phyloP scores from a whole-genome alignment of 805 yeast species.

The Sugiyamaella americana region DNA sequence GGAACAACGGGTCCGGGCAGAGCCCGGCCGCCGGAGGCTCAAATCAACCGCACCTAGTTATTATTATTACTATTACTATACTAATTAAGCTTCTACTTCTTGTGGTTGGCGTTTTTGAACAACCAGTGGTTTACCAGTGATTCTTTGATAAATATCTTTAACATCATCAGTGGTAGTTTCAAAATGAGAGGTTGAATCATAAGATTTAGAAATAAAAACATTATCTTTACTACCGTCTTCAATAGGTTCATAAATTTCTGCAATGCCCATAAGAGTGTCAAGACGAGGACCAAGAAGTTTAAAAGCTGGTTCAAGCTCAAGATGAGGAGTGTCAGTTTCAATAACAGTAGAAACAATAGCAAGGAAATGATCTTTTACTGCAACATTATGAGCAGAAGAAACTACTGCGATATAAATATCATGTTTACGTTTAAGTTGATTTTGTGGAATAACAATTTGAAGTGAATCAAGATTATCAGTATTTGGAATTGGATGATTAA shows the following conservation, averaged over 20 bases:
- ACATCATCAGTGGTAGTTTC: slow-evolving; percentile 96
- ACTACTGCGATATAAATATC: slow-evolving; percentile 92
- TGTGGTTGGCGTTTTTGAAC: slow-evolving; percentile 68
- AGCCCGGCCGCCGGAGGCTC: background rate
- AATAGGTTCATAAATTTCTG: slow-evolving; percentile 81
- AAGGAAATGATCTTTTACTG: slow-evolving; percentile 79
- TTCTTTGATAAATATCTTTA: slow-evolving; percentile 85
- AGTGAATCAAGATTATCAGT: slow-evolving; percentile 80
- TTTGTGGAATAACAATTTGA: slow-evolving; percentile 94
- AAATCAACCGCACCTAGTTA: background rate
- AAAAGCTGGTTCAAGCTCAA: slow-evolving; percentile 91
- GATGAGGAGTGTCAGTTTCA: slow-evolving; percentile 88
- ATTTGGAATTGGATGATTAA: slow-evolving; percentile 83
- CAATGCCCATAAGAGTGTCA: slow-evolving; percentile 89
- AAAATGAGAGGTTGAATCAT: slow-evolving; percentile 92
- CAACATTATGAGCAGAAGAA: slow-evolving; percentile 83
- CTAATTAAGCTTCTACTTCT: slow-evolving; percentile 30
- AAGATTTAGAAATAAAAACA: slow-evolving; percentile 78
- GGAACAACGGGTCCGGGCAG: background rate
- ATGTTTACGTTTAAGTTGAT: slow-evolving; percentile 85
- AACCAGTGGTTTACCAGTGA: slow-evolving; percentile 87
- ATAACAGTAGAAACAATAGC: slow-evolving; percentile 93
- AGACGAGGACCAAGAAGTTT: slow-evolving; percentile 71
- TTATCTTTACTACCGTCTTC: slow-evolving; percentile 77
- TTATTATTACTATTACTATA: too few relatives aligned